Base-by-base conservation (phyloP, 192 early-diverging fungal genomes). In the Coemansia sp. region DNA sequence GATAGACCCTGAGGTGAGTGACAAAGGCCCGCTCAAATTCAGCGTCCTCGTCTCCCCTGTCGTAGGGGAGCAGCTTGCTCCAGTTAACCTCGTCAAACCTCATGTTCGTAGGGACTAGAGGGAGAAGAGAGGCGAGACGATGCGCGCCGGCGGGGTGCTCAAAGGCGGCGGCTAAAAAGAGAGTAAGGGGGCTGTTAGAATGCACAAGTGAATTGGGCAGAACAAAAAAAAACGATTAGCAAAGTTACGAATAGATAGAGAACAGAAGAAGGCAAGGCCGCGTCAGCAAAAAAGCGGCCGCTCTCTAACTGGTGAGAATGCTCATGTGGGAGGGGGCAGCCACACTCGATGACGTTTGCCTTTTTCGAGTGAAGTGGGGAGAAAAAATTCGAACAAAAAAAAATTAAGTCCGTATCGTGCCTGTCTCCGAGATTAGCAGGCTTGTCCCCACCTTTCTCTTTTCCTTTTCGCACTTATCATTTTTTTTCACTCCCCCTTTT, bases 21-120 rank as follows among this genome's bases (percentile, higher is more conserved):
- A 82, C 52, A 20, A 82, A 70, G 16, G 61, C 74, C 12, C 59
- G 71, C 65, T 71, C 71, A 43, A 69, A 82, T 47, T 76, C 71
- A 4, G 64, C 68, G 45, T 69, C 64, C 65, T 82, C 80, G 47
- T 73, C 64, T n/a, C 71, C 80, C 12, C 68, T 39, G 71, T 45
- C 47, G 68, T 82, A 82, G 32, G 80, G 80, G 58, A 82, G 74
- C 56, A 64, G 50, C 58, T 40, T 41, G 64, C 65, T 71, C 80
- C 80, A 82, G 64, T 82, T 71, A 20, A 76, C 68, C 47, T 82
- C 74, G 32, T 76, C 71, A 61, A 76, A 62, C 38, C 71, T 69
- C 80, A 82, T 82, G 43, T 52, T 71, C 67, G 39, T 43, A 32
- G 37, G 16, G 32, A 24, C 61, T 22, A 40, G 34, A 39, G 11